Evolutionary conservation across 805 yeast species (phyloP), one percentile per base, ranked within the genome.

Genomic region (Yarrowia alimentaria): DNA sequence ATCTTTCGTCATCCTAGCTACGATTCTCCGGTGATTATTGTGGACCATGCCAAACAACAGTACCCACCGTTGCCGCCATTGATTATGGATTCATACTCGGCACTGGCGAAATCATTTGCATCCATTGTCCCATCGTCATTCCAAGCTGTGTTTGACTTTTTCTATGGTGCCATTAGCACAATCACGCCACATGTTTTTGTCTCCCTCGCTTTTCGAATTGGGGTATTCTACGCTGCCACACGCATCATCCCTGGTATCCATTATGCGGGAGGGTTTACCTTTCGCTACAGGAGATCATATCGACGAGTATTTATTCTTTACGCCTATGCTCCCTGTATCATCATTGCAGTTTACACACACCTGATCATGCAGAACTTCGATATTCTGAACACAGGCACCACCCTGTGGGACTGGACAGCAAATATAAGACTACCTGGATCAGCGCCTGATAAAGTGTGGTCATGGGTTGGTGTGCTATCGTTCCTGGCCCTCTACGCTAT

Each of bases 311-410:
- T 58, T 26, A 65, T 86, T 56, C 75, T 89, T 22, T 89, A 90
- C 63, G 81, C 95, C 25, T 91, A 86, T 66, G 85, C 96, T 28
- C 98, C 98, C 2, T 87, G 96, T 66, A 81, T 93, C 53, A 80
- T 93, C 30, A 89, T 93, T 53, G 96, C 96, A 0, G 95, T 93
- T 54, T 93, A 93, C 68, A 88, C 98, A 2, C 96, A 93, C 64
- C 70, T 93, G 59, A 84, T 91, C 78, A 77, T 93, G 74, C 95
- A 87, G 70, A 89, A 88, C 61, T 80, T 83, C 47, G 87, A 89
- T 47, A 83, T 81, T 61, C 69, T 85, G 52, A 38, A 49, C 10
- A 33, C 54, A 19, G 17, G 32, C 34, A 17, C 20, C 32, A 11
- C 30, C 13, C 17, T 32, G 21, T 49, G 55, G 49, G 31, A 45